A percentile compares a stretch with the other conserved stretches of the same genome.
phyloP scores from a whole-genome alignment of 176 grass and related monocot genomes.

The Paspalum vaginatum region DNA sequence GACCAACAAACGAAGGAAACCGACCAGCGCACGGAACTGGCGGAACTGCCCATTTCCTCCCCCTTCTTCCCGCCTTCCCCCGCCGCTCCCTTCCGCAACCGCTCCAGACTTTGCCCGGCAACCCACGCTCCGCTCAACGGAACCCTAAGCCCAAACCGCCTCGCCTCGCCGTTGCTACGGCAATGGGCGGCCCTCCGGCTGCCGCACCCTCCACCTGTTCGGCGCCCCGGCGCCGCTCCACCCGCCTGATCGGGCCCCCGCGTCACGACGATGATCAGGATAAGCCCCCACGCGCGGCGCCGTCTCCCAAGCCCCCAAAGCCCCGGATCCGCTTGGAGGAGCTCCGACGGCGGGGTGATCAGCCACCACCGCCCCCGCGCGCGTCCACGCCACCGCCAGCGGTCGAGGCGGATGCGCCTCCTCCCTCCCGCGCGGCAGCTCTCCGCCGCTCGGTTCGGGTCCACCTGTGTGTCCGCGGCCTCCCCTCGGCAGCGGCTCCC shows the following conservation, averaged over 20 bases:
- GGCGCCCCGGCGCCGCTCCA: conserved; percentile 12
- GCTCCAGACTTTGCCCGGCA: not conserved
- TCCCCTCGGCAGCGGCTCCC: conserved; percentile 30
- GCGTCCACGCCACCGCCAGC: not conserved
- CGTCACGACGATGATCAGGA: not conserved
- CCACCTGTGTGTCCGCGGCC: conserved; percentile 11
- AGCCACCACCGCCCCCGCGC: not conserved
- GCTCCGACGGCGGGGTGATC: not conserved
- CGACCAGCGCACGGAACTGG: not conserved
- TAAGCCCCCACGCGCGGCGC: not conserved
- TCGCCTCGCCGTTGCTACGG: not conserved
- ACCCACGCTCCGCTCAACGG: not conserved
- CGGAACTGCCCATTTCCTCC: not conserved
- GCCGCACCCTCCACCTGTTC: not conserved
- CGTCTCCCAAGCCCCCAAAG: not conserved
- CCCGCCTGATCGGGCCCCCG: conserved; percentile 9
- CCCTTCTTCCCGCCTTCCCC: conserved; percentile 43
- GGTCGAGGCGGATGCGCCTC: not conserved
- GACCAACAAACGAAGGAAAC: conserved; percentile 1
- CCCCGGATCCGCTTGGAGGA: conserved; percentile 13
- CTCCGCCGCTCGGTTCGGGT: conserved; percentile 32
- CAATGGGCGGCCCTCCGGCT: conserved; percentile 33
- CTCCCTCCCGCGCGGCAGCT: not conserved
- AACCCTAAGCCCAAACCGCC: not conserved
- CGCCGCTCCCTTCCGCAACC: not conserved